Base-by-base conservation (phyloP, 1,284 basidiomycete species). In the Ustilago sp. region DNA sequence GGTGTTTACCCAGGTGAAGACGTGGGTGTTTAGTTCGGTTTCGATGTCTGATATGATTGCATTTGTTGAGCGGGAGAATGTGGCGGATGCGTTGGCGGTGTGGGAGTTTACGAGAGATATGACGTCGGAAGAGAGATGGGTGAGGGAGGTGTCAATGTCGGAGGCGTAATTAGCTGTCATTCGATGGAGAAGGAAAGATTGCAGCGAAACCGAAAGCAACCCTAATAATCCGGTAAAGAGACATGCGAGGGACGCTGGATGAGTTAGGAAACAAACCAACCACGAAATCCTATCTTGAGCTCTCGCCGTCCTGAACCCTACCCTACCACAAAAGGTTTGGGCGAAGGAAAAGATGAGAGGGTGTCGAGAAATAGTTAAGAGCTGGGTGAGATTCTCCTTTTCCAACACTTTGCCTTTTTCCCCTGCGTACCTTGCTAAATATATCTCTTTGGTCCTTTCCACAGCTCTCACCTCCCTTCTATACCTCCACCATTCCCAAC, bases 1-100 rank as follows among this genome's bases (percentile, higher is more conserved):
- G n/a, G 89, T 90, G 82, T 97, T 94, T 58, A 98, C 91, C 95
- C 95, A 98, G 17, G 93, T 92, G 73, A 98, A 96, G 11, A 81
- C 69, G 38, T 80, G 60, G 41, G 93, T 87, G 86, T 98, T 94
- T 86, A 98, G 90, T 12, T 90, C 89, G 41, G 88, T 88, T 86
- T 98, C 92, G 58, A 93, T 89, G 32, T 81, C 80, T 48, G 90
- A 88, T 35, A 97, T 90, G 32, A 91, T 91, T 6, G 80, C 78
- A 83, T 98, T 99, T 81, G 94, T 89, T 36, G 89, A 88, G 23
- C 87, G 88, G 2, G 95, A 94, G 79, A 95, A 99, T 1, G 89
- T 85, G 7, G 89, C 82, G 8, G 78, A 80, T 79, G 94, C 91
- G 80, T 92, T 91, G 80, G 90, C 90, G 89, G 94, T 94, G 87